Conservation (phyloP, 257 asterid species). For the Plantago ovata region DNA sequence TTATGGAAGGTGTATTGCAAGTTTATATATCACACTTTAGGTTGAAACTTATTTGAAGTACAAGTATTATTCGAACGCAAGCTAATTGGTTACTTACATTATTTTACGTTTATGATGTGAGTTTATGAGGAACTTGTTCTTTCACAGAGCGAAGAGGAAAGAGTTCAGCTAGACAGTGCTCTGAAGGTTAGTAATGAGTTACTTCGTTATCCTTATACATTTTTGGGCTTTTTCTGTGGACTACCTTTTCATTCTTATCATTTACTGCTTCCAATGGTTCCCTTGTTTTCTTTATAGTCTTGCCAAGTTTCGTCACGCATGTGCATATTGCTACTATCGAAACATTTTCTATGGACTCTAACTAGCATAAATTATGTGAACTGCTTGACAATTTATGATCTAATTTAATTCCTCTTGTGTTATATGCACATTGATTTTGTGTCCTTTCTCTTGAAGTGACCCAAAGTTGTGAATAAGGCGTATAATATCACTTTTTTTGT, state of each 20-base stretch:
- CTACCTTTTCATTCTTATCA: slow-evolving; percentile 3
- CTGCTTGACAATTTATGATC: too few species aligned
- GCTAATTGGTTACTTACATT: not conserved
- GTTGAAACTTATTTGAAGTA: not conserved
- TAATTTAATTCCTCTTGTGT: too few species aligned
- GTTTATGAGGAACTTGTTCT: slow-evolving; percentile 1
- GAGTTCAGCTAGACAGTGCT: slow-evolving; percentile 59
- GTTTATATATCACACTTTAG: too few species aligned
- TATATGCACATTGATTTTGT: too few species aligned
- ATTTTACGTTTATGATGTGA: not conserved
- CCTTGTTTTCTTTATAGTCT: not conserved
- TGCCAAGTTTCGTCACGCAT: slow-evolving; percentile 2
- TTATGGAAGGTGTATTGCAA: too few species aligned
- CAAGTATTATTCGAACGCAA: slow-evolving; percentile 4
- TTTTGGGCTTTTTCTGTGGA: slow-evolving; percentile 6
- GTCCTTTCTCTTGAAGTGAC: too few species aligned
- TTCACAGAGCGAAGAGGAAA: slow-evolving; percentile 81
- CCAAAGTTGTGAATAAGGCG: too few species aligned
- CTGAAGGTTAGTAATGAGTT: slow-evolving; percentile 40
- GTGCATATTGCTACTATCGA: too few species aligned
- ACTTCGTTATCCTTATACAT: not conserved
- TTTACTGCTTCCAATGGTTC: not conserved
- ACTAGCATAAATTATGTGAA: too few species aligned
- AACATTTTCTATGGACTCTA: too few species aligned
- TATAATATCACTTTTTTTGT: too few species aligned